A percentile compares a stretch with the other conserved stretches of the same genome.
Evolutionary conservation across 495 filamentous ascomycete genomes (phyloP).

Genomic region (Neurospora sp.): DNA sequence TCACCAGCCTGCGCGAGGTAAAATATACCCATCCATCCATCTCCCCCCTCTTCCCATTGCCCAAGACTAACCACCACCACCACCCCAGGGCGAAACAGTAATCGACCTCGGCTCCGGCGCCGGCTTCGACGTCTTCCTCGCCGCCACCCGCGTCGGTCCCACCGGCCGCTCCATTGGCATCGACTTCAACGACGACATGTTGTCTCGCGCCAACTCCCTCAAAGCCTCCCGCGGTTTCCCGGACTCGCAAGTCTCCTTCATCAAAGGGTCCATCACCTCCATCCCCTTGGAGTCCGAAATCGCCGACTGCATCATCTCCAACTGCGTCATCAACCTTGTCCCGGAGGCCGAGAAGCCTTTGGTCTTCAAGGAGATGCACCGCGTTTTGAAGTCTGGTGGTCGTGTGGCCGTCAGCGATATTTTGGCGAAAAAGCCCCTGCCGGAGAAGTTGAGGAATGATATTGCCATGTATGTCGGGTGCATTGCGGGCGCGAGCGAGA

Average conservation of each 20-base stretch:
- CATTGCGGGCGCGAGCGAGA: conserved; percentile 46
- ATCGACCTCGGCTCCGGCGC: conserved; percentile 55
- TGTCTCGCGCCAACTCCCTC: conserved; percentile 39
- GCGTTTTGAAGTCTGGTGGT: conserved; percentile 51
- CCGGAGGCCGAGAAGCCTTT: conserved; percentile 44
- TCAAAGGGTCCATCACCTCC: conserved; percentile 44
- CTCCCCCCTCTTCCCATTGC: not conserved
- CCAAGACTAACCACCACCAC: not conserved
- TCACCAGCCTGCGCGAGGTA: conserved; percentile 43
- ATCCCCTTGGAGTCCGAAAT: conserved; percentile 33
- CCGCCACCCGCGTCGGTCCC: conserved; percentile 44
- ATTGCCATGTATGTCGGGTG: conserved; percentile 51
- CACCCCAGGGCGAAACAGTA: conserved; percentile 47
- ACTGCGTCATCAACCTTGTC: conserved; percentile 58
- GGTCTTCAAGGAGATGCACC: conserved; percentile 51
- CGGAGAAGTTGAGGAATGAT: conserved; percentile 36
- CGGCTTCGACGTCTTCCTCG: conserved; percentile 56
- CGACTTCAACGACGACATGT: conserved; percentile 63
- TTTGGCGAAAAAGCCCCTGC: conserved; percentile 42
- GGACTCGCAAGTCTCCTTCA: conserved; percentile 37
- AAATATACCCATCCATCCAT: not conserved
- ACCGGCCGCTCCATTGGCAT: conserved; percentile 49
- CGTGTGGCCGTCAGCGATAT: conserved; percentile 59
- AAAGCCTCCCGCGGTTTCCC: conserved; percentile 21
- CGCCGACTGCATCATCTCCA: conserved; percentile 49